These are phyloP conservation scores for Mycena rosella DNA, from an alignment of 768 basidiomycete species.

Conservation along the genomic window DNA sequence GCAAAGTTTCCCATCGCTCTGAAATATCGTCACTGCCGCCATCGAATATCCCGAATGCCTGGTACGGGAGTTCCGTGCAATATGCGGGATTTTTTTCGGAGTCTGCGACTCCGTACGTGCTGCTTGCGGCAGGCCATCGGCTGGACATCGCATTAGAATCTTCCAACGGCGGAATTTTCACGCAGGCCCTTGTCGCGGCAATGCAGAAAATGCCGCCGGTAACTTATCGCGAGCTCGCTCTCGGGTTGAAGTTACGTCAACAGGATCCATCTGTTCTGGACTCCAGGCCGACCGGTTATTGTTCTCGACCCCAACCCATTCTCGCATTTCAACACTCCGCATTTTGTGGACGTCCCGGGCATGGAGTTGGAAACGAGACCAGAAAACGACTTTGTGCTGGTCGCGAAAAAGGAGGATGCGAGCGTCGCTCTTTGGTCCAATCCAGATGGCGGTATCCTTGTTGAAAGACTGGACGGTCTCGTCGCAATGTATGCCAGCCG, in stretches of 20 bases:
- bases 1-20: not conserved
- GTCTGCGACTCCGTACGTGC: not conserved
- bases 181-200: not conserved
- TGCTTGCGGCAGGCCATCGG: not conserved
- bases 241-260: not conserved
- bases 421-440: not conserved
- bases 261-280: not conserved
- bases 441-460: not conserved
- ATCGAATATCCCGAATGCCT: not conserved
- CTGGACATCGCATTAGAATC: not conserved
- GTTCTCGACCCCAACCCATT: not conserved
- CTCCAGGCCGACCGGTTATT: not conserved
- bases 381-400: not conserved
- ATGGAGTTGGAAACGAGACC: not conserved
- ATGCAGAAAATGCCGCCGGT: not conserved
- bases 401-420: not conserved
- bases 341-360: not conserved
- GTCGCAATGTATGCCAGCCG: not conserved
- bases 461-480: conserved; percentile 6
- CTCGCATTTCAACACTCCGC: not conserved
- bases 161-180: not conserved
- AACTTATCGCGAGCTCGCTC: not conserved
- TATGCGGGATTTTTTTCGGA: not conserved
- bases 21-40: not conserved
- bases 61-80: not conserved